Conservation (phyloP, 139 green algal species). For the Asterochloris erici region DNA sequence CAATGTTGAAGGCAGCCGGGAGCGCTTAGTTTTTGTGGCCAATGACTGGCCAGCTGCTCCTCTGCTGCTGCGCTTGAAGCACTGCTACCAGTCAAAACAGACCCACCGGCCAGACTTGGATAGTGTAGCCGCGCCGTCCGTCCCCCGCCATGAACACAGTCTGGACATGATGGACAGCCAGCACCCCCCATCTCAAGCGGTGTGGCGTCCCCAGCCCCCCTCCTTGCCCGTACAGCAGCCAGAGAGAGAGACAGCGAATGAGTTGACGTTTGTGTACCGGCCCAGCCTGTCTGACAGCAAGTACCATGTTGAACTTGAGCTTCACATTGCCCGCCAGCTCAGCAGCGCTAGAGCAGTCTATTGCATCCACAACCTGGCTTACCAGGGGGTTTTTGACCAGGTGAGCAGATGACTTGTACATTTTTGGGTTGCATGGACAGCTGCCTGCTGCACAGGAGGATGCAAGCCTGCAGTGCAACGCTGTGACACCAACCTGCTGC, state of each 20-base stretch:
- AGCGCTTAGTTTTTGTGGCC: conserved; percentile 30
- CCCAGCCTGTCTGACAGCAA: background rate
- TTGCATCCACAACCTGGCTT: conserved; percentile 53
- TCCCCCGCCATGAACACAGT: too few species aligned
- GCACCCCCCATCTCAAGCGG: background rate
- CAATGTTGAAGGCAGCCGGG: background rate
- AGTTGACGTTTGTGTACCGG: background rate
- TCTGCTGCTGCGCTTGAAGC: conserved; percentile 33
- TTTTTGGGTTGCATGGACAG: background rate
- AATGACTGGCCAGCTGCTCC: conserved; percentile 52
- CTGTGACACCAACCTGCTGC: too few species aligned
- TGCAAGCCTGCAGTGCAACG: too few species aligned
- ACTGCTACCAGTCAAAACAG: conserved; percentile 6
- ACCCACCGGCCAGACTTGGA: too few species aligned
- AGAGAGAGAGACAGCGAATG: background rate
- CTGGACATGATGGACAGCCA: background rate
- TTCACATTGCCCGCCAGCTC: conserved; percentile 20
- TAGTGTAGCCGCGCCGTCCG: too few species aligned
- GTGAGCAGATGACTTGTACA: background rate
- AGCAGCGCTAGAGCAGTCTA: conserved; percentile 14
- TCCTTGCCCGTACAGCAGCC: background rate
- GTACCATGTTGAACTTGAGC: background rate
- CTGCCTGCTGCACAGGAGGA: too few species aligned
- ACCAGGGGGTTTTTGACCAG: conserved; percentile 34
- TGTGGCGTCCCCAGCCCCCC: background rate